phyloP scores from a whole-genome alignment of 306 rosid species.

The Citrullus amarus region DNA sequence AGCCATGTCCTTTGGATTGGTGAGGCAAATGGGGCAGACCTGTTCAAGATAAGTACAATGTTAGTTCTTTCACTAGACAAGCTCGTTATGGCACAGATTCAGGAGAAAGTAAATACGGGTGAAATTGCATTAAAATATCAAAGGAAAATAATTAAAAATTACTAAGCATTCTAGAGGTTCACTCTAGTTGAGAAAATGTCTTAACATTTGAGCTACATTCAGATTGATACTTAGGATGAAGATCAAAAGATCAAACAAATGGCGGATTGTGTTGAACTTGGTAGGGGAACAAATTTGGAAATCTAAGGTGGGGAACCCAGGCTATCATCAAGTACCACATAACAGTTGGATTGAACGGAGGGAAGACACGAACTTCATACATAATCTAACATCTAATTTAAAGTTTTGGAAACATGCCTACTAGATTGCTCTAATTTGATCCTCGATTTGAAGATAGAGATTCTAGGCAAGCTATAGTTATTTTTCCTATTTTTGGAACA shows the following conservation, averaged over 20 bases:
- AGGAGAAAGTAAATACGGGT: neutral
- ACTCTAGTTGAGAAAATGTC: neutral
- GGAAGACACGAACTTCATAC: neutral
- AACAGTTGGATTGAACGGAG: neutral
- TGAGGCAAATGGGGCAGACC: slow-evolving; percentile 87
- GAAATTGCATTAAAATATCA: neutral
- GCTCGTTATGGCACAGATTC: neutral
- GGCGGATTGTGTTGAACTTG: neutral
- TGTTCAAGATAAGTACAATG: slow-evolving; percentile 18
- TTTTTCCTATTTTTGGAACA: neutral
- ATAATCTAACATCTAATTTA: neutral
- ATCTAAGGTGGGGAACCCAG: neutral
- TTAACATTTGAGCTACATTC: neutral
- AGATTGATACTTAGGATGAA: no score
- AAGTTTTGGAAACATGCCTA: neutral
- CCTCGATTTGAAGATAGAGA: neutral
- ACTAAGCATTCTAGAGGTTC: neutral
- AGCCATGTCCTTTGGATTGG: slow-evolving; percentile 77
- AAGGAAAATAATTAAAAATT: neutral
- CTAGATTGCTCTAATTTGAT: neutral
- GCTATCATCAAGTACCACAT: neutral
- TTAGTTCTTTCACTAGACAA: neutral
- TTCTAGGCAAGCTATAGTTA: neutral
- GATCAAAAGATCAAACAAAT: neutral
- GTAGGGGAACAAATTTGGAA: neutral